Conservation (phyloP, 2,329 filamentous ascomycete genomes). For the Diatrype stigma region DNA sequence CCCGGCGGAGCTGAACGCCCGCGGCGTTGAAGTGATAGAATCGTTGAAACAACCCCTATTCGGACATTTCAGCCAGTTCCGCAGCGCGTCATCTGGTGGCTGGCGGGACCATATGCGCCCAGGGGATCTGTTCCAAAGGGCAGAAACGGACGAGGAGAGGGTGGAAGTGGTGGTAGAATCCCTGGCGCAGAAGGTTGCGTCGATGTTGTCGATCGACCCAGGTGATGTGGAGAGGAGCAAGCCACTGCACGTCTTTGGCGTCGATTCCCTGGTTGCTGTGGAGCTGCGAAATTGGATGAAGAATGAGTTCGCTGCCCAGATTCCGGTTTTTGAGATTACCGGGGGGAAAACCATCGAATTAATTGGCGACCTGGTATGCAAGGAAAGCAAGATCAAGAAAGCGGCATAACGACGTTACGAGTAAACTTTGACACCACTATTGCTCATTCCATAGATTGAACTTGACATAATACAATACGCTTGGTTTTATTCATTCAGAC, state of each 20-base stretch:
- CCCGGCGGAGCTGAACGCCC: neutral
- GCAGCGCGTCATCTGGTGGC: neutral
- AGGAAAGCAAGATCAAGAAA: too few species aligned
- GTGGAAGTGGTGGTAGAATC: neutral
- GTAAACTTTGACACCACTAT: too few species aligned
- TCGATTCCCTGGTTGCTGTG: slow-evolving; percentile 24
- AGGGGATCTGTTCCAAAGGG: neutral
- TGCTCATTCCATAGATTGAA: too few species aligned
- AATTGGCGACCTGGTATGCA: neutral
- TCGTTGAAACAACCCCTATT: neutral
- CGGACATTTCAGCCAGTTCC: neutral
- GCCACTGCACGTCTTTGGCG: slow-evolving; percentile 17
- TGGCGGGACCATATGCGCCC: neutral
- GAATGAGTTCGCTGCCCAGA: neutral
- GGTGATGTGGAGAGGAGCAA: neutral
- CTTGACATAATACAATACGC: too few species aligned
- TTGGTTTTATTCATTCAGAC: too few species aligned
- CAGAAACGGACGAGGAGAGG: neutral
- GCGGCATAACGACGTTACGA: too few species aligned
- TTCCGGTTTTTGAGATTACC: neutral
- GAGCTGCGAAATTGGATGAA: slow-evolving; percentile 24
- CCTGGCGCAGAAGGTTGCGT: slow-evolving; percentile 6
- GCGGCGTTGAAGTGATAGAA: neutral
- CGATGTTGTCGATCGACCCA: slow-evolving; percentile 5
- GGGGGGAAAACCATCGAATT: neutral